Evolutionary conservation across 2,329 filamentous ascomycete genomes (phyloP), one percentile per base, ranked within the genome.

Genomic region (Akanthomyces lecanii): DNA sequence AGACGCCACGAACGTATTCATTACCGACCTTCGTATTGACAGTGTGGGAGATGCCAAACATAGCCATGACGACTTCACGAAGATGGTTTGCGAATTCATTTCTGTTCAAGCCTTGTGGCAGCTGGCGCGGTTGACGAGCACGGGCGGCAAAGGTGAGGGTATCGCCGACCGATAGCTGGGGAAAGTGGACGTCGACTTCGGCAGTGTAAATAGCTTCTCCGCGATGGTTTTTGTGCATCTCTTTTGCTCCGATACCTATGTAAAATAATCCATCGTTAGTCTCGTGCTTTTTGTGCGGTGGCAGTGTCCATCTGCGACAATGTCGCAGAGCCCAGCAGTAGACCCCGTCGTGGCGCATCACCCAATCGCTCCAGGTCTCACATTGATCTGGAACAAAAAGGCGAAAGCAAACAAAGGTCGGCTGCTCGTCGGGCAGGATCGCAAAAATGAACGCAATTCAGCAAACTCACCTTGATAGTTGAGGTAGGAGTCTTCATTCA

Each of bases 161-260:
- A 68, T 92, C 87, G 58, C 89, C 89, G 16, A 92, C 89, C 3
- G 84, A 87, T 68, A 93, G 77, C 74, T 86, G 83, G 5, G 89
- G 88, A 69, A 92, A 92, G 74, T 92, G 89, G 3, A 89, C 87
- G 71, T 94, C 91, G 40, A 90, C 88, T 74, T 93, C 90, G 63
- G 89, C 89, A 0, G 89, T 92, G 76, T 93, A 94, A 71, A 93
- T 92, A 62, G 88, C 89, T 75, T 94, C 90, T 62, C 91, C 90
- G 21, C 89, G 85, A 76, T 92, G 92, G 57, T 83, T 80, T 4
- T 83, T 84, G 73, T 89, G 84, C 89, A 94, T 92, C 70, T 90
- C 82, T 68, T 89, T 76, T 50, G 89, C 81, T 1, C 83, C 78
- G 67, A 90, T 82, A 64, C 86, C 83, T 79, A 62, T 63, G 44